Base-by-base conservation (phyloP, 2,329 filamentous ascomycete genomes). In the Talaromyces sp. region DNA sequence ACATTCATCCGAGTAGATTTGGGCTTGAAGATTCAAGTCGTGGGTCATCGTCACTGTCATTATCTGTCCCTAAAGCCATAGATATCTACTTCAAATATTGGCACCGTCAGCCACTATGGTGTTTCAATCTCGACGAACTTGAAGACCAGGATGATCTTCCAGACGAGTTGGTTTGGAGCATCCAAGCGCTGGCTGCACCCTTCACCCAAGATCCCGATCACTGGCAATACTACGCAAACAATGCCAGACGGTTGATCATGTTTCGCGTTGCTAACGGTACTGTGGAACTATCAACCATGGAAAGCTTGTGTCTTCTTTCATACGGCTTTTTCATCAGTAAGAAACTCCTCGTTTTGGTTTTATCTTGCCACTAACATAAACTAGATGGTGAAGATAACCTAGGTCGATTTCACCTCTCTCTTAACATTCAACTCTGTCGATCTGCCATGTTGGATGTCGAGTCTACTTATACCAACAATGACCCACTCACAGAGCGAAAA, bases 321-420 rank as follows among this genome's bases (percentile, higher is more conserved):
- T 82, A 81, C 53, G 80, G 79, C 2, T 78, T 76, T 0, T 83
- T 83, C 60, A 77, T 82, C 58, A 80, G 81, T 80, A 77, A 39
- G 68, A n/a, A 57, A 8, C 4, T n/a, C 7, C n/a, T 39, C 33
- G 3, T 33, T 27, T 27, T 63, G 69, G 52, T 66, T 1, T 22
- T 9, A 11, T n/a, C 25, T n/a, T 19, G 13, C 11, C 13, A n/a
- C 27, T 53, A n/a, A 53, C 32, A 54, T n/a, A 1, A 1, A 1
- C 3, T 54, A 82, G 81, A 83, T 62, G 81, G 81, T 25, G 78
- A 82, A 58, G 68, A 77, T 9, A 78, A 79, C 32, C 75, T 82
- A 0, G 81, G 81, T 15, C 79, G 80, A 57, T 83, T 83, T 56
- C 74, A 83, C 60, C 78, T 83, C 0, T 80, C 80, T 9, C 75